These are phyloP conservation scores for Monilinia aucupariae DNA, from an alignment of 2,329 filamentous ascomycete species.

Conservation along the genomic window DNA sequence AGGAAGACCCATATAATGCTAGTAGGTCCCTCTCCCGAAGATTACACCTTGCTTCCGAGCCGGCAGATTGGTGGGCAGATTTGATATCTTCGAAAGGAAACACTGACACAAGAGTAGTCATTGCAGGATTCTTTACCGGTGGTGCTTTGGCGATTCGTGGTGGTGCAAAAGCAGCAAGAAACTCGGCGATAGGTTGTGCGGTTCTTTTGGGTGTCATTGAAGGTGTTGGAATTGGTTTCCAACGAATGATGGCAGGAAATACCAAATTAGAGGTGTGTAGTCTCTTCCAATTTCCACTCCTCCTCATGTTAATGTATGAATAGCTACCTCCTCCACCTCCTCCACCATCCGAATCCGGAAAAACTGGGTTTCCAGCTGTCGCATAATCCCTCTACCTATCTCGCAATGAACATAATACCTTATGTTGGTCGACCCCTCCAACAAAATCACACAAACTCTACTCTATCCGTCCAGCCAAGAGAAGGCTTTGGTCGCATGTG, in stretches of 20 bases:
- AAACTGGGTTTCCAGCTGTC: constrained; percentile 32
- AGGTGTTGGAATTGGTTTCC: constrained; percentile 92
- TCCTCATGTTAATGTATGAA: constrained; percentile 15
- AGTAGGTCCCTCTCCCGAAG: constrained; percentile 42
- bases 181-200: constrained; percentile 93
- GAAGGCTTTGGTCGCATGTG: constrained; percentile 17
- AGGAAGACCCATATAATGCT: constrained; percentile 97
- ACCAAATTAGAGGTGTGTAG: constrained; percentile 69
- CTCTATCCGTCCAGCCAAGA: constrained; percentile 29
- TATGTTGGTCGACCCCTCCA: constrained; percentile 19
- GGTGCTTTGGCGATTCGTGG: constrained; percentile 88
- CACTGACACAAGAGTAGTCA: constrained; percentile 46
- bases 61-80: not conserved
- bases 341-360: constrained; percentile 32
- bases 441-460: constrained; percentile 30
- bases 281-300: not conserved
- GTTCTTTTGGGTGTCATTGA: constrained; percentile 94
- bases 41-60: not conserved
- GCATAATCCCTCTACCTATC: constrained; percentile 22
- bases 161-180: constrained; percentile 84
- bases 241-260: constrained; percentile 86
- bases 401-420: constrained; percentile 5
- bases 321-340: constrained; percentile 33
- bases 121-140: constrained; percentile 93
- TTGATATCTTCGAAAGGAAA: not conserved